These are phyloP conservation scores for Zizania palustris DNA, from an alignment of 202 grass and related monocot species.

Conservation along the genomic window DNA sequence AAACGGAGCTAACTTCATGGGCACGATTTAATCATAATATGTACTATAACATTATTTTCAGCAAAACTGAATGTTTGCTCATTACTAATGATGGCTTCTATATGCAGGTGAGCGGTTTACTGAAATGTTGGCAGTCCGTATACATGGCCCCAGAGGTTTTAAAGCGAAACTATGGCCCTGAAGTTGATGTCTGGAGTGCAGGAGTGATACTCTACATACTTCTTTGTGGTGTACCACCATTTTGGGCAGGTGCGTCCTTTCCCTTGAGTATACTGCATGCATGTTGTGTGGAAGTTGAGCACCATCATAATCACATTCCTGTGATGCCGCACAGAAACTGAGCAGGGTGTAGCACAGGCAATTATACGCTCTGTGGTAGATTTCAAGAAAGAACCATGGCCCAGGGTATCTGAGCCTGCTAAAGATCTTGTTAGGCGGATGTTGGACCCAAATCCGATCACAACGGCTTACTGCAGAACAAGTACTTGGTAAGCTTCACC, in stretches of 20 bases:
- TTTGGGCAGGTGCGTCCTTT: conserved; percentile 66
- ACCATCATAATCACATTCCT: conserved; percentile 32
- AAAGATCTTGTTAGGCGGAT: conserved; percentile 92
- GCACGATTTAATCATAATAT: conserved; percentile 11
- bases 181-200: conserved; percentile 76
- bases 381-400: conserved; percentile 92
- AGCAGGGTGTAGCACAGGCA: conserved; percentile 86
- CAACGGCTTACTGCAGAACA: conserved; percentile 71
- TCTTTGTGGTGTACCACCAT: conserved; percentile 68
- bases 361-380: conserved; percentile 81
- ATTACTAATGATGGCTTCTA: not conserved
- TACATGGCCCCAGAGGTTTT: conserved; percentile 82
- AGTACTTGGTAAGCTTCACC: conserved; percentile 74
- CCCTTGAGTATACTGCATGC: conserved; percentile 14
- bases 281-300: conserved; percentile 19
- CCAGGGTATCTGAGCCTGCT: conserved; percentile 78
- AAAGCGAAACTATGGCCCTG: conserved; percentile 64
- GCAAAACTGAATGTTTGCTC: conserved; percentile 33
- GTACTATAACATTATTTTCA: not conserved
- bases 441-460: conserved; percentile 75
- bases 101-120: conserved; percentile 55
- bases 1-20: conserved; percentile 10
- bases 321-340: conserved; percentile 65
- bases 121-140: conserved; percentile 71
- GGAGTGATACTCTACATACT: conserved; percentile 82